Evolutionary conservation across 2,329 filamentous ascomycete genomes (phyloP).

Genomic region (Aspergillus transmontanensis): DNA sequence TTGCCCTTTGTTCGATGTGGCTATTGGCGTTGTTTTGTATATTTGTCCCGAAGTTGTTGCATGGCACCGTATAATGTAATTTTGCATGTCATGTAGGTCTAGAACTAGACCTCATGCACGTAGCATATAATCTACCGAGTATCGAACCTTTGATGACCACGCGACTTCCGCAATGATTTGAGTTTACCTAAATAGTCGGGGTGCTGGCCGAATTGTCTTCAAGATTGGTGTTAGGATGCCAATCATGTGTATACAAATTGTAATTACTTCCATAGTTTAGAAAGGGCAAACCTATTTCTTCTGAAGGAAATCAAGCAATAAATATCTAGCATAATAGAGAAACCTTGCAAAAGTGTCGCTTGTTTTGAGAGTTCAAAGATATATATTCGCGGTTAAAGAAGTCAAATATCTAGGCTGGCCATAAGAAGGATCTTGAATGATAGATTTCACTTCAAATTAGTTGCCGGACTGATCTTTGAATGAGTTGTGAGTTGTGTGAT

Average conservation of each 20-base stretch:
- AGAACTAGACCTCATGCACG: not conserved
- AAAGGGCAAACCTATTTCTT: too few species aligned
- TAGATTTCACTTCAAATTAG: too few species aligned
- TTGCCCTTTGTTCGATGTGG: slow-evolving; percentile 8
- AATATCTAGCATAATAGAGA: too few species aligned
- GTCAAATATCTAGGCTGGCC: too few species aligned
- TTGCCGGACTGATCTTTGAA: too few species aligned
- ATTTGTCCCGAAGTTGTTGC: slow-evolving; percentile 7
- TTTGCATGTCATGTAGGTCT: not conserved
- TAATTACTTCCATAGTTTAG: not conserved
- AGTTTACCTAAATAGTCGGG: not conserved
- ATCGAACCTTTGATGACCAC: not conserved
- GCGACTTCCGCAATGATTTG: not conserved
- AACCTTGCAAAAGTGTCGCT: too few species aligned
- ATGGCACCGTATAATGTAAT: slow-evolving; percentile 3
- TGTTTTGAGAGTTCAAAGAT: too few species aligned
- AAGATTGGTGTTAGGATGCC: too few species aligned
- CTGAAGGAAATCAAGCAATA: not conserved
- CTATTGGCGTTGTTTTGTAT: slow-evolving; percentile 18
- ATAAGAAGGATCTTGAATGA: too few species aligned
- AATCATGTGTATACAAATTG: too few species aligned
- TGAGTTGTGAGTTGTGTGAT: too few species aligned
- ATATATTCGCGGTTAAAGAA: too few species aligned
- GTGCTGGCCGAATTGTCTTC: not conserved
- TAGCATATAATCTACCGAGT: not conserved